phyloP scores from a whole-genome alignment of 75 land plant species.

The Cunninghamia lanceolata region DNA sequence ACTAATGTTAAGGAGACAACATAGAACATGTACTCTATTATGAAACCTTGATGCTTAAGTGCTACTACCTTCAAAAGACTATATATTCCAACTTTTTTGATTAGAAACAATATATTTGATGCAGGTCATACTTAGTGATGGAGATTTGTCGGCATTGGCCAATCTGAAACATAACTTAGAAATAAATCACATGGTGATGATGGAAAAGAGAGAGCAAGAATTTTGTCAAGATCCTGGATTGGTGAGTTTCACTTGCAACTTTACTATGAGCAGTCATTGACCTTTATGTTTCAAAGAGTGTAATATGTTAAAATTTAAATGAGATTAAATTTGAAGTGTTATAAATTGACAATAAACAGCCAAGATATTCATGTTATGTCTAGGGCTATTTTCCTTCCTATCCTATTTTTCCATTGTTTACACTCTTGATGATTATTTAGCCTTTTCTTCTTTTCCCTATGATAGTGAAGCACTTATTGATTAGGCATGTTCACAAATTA shows the following conservation, averaged over 20 bases:
- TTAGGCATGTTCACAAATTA: not conserved
- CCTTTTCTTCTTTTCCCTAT: not conserved
- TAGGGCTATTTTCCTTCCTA: not conserved
- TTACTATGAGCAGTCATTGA: not conserved
- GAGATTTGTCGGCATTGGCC: conserved; percentile 63
- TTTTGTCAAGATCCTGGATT: conserved; percentile 4
- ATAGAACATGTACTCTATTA: not conserved
- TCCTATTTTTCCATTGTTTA: not conserved
- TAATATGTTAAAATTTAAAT: not conserved
- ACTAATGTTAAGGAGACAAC: not conserved
- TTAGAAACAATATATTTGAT: not conserved
- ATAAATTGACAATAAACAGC: not conserved
- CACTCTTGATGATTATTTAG: not conserved
- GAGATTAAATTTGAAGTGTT: not conserved
- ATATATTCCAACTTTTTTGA: not conserved
- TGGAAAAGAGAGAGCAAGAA: not conserved
- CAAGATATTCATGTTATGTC: not conserved
- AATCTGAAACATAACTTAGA: conserved; percentile 76
- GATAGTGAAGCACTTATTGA: not conserved
- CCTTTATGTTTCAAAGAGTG: not conserved
- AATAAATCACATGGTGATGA: conserved; percentile 26
- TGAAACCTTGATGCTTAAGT: not conserved
- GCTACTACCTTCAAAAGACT: not conserved
- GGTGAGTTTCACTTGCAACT: not conserved
- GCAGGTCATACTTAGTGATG: conserved; percentile 90